Base-by-base conservation (phyloP, 768 basidiomycete genomes). In the Amanita subjunquillea region DNA sequence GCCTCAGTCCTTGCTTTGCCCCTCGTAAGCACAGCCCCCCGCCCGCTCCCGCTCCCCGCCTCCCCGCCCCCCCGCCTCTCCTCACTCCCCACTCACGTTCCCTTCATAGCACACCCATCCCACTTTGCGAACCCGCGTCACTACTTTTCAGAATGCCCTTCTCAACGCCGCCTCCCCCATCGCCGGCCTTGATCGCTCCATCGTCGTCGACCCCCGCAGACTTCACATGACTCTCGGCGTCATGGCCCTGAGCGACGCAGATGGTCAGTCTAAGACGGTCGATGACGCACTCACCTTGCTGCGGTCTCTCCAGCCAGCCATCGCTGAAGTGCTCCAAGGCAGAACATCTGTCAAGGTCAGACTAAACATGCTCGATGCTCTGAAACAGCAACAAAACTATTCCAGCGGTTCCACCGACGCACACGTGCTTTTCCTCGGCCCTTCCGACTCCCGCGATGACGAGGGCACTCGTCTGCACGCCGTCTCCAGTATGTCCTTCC, bases 221-320 rank as follows among this genome's bases (percentile, higher is more conserved):
- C 65, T 88, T 40, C 87, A 90, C 63, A 65, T 89, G 53, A 89
- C 87, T 0, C 67, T 90, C 2, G 87, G 86, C 1, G 85, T 87
- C 1, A 84, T 90, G 82, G 66, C 76, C 0, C 78, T 88, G 32
- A 63, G 65, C 6, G 57, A 32, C 10, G 32, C 62, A 15, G 59
- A 68, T 0, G 27, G 32, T 3, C 49, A 5, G 23, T 15, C 47
- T 12, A 65, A 58, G 34, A 75, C 76, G 0, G 59, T 78, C 6
- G 29, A 63, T 0, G 64, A 62, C 2, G 79, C 78, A 0, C 67
- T 79, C 6, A 59, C 63, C 0, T 69, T 82, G 30, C 64, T 82
- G 10, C 58, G 57, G 2, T 71, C 72, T 0, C 68, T 76, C 27
- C 64, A 66, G 41, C 70, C 74, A 0, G 56, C 58, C 7, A 72